These are phyloP conservation scores for Solanum pinnatisectum DNA, from an alignment of 257 asterid species.

Conservation along the genomic window DNA sequence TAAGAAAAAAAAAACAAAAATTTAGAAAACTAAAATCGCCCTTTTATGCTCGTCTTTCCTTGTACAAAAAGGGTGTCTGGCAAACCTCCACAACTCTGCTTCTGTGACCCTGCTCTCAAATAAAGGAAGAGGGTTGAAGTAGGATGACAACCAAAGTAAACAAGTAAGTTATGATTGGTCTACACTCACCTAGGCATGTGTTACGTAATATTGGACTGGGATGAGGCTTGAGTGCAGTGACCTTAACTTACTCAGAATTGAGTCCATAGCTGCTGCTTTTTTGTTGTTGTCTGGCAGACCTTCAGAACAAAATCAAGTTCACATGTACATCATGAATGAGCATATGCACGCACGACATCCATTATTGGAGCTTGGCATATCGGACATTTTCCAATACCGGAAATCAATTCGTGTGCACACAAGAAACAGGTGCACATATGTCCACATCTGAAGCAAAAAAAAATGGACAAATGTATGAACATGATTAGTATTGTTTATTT, in stretches of 20 bases:
- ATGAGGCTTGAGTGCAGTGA: too few species aligned
- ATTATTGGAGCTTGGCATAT: constrained; percentile 62
- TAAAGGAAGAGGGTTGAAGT: background rate
- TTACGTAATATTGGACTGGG: background rate
- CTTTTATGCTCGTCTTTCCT: background rate
- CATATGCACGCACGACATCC: constrained; percentile 48
- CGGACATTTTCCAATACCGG: constrained; percentile 60
- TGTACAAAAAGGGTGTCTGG: background rate
- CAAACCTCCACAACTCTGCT: background rate
- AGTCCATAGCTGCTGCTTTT: background rate
- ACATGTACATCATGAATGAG: constrained; percentile 18
- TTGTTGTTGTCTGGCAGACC: background rate
- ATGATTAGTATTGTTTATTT: background rate
- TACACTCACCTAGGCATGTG: background rate
- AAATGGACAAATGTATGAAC: background rate
- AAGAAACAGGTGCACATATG: constrained; percentile 86
- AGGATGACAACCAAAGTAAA: background rate
- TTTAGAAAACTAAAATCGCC: background rate
- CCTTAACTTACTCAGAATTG: background rate
- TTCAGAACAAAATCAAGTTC: constrained; percentile 23
- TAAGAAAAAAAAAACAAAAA: background rate
- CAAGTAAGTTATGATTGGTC: background rate
- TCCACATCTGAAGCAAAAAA: constrained; percentile 55
- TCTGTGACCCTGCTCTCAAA: background rate
- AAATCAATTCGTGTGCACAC: constrained; percentile 64